Base-by-base conservation (phyloP, 371 early-diverging fungal genomes). In the Fennellomyces sp. region DNA sequence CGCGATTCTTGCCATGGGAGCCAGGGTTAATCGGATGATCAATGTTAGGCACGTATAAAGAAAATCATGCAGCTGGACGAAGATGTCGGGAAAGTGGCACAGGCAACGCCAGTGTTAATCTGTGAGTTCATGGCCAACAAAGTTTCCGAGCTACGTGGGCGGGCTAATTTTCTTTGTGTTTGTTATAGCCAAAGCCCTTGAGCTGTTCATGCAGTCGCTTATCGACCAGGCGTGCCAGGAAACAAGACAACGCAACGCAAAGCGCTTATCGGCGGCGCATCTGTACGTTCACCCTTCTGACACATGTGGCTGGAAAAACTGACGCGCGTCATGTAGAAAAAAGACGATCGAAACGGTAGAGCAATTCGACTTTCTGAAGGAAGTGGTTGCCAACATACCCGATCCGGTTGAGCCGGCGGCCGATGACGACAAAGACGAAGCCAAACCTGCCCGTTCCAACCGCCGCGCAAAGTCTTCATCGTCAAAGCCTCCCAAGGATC, bases 41-140 rank as follows among this genome's bases (percentile, higher is more conserved):
- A 52, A 58, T 19, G 50, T 36, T 82, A 97, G 96, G 97, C 99
- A 17, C 90, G 99, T 52, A 98, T 99, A 74, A 99, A 99, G 73
- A 98, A 97, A 86, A 98, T 99, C 65, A 99, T 99, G 98, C 98
- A 99, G 69, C 82, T 91, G 72, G 98, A 99, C 81, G 99, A 99
- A 63, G 99, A 99, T 72, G 97, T 99, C n/a, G 99, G 99, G 63
- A 99, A 99, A 77, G 95, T 99, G 64, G 94, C 97, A 6, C 94
- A 93, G 63, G 96, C 95, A 38, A 99, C 99, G 1, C 99, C 99
- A 1, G 91, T 99, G 28, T 85, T 99, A 42, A 94, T 99, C 41
- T 96, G 97, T 88, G 90, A 83, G 80, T 86, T 69, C 8, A 42
- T 23, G 25, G 5, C 10, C 26, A n/a, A 21, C 25, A 39, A 54